Percentiles rank a stretch among this genome's conserved stretches.
Evolutionary conservation across 352 stramenopile species (phyloP).

Genomic region (Phytopythium cucurbitacearum): DNA sequence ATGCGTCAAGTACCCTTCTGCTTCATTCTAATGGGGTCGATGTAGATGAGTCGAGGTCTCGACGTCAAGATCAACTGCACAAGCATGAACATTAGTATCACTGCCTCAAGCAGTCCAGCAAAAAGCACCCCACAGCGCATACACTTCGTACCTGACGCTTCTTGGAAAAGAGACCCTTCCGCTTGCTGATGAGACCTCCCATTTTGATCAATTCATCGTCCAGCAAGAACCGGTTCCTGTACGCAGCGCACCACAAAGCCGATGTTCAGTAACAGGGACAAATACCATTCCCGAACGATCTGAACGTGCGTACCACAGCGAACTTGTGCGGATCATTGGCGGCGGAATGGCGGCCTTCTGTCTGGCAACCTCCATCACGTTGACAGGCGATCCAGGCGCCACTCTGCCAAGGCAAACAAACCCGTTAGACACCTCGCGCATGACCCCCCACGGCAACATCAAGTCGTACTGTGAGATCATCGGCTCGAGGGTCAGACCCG

Average conservation of each 20-base stretch:
- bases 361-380: conserved; percentile 74
- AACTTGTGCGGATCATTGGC: conserved; percentile 64
- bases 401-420: conserved; percentile 14
- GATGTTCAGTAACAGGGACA: background rate
- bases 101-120: background rate
- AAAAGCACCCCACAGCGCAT: background rate
- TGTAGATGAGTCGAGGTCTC: conserved; percentile 86
- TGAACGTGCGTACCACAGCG: conserved; percentile 43
- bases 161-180: conserved; percentile 87
- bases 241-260: background rate
- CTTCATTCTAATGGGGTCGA: conserved; percentile 88
- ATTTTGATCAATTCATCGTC: conserved; percentile 88
- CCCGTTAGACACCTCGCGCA: background rate
- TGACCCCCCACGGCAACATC: background rate
- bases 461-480: conserved; percentile 41
- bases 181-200: conserved; percentile 81
- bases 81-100: no score
- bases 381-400: conserved; percentile 31
- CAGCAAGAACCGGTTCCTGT: conserved; percentile 76
- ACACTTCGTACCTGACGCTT: conserved; percentile 56
- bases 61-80: conserved; percentile 77
- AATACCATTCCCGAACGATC: background rate
- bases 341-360: conserved; percentile 69
- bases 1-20: conserved; percentile 51
- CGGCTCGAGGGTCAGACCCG: conserved; percentile 64